Percentiles rank a stretch among this genome's conserved stretches.
These are phyloP conservation scores for Mycena vitilis DNA, from an alignment of 768 basidiomycete species.

Conservation along the genomic window DNA sequence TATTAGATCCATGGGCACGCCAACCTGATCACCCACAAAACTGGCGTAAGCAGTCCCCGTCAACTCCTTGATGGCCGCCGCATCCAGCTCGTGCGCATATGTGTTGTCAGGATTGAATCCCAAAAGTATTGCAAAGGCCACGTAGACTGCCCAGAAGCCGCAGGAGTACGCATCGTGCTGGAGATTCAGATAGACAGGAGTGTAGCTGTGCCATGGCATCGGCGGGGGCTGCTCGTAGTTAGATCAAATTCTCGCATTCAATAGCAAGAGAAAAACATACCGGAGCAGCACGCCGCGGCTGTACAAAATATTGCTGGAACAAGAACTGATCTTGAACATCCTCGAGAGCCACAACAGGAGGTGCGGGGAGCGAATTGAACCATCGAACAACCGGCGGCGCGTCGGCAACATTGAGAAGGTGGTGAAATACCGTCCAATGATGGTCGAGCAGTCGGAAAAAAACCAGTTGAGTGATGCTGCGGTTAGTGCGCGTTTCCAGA, in stretches of 20 bases:
- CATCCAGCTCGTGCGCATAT: too few relatives aligned
- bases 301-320: too few relatives aligned
- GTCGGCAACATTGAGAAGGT: not conserved
- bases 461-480: not conserved
- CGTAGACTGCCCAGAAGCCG: constrained; percentile 15
- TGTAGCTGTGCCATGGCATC: too few relatives aligned
- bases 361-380: too few relatives aligned
- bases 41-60: not conserved
- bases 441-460: not conserved
- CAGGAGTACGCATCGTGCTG: constrained; percentile 2
- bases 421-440: constrained; percentile 6
- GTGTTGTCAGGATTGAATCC: not conserved
- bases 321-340: too few relatives aligned
- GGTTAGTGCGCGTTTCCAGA: not conserved
- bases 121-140: constrained; percentile 1
- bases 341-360: too few relatives aligned
- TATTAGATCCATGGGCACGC: not conserved
- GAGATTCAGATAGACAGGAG: not conserved
- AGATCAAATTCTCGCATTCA: too few relatives aligned
- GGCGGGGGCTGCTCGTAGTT: too few relatives aligned
- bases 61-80: not conserved
- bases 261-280: too few relatives aligned
- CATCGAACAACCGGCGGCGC: not conserved
- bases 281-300: too few relatives aligned
- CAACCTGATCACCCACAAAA: not conserved